Evolutionary conservation across 2,329 filamentous ascomycete species (phyloP).

Genomic region (Gnomoniopsis sp.): DNA sequence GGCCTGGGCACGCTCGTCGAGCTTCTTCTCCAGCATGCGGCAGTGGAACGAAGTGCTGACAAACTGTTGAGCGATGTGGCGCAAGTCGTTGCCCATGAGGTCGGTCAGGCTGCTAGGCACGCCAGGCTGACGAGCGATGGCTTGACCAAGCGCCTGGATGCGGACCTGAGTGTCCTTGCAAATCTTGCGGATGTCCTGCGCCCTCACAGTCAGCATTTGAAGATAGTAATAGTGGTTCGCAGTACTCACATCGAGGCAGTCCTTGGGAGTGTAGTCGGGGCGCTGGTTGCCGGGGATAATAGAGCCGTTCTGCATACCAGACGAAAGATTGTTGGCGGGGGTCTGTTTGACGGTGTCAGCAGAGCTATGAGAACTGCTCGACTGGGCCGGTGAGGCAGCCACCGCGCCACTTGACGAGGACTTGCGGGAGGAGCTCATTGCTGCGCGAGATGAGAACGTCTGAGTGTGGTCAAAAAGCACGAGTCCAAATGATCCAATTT

Average conservation of each 20-base stretch:
- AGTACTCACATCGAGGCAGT: conserved; percentile 7
- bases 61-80: conserved; percentile 10
- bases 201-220: neutral
- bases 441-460: neutral
- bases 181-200: conserved; percentile 9
- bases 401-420: neutral
- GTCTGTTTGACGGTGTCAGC: conserved; percentile 7
- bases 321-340: conserved; percentile 1
- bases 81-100: conserved; percentile 13
- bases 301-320: neutral
- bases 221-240: too few species aligned
- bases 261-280: neutral
- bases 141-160: conserved; percentile 7
- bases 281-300: neutral
- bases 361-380: neutral
- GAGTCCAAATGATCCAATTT: neutral
- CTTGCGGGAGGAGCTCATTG: conserved; percentile 8
- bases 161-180: conserved; percentile 6
- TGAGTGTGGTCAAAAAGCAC: neutral
- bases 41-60: conserved; percentile 7
- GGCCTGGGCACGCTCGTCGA: neutral
- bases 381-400: neutral
- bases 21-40: conserved; percentile 3
- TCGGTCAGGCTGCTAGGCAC: conserved; percentile 5
- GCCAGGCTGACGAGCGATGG: conserved; percentile 12